Base-by-base conservation (phyloP, 208 protist species). In the Acanthamoeba lenticulata region DNA sequence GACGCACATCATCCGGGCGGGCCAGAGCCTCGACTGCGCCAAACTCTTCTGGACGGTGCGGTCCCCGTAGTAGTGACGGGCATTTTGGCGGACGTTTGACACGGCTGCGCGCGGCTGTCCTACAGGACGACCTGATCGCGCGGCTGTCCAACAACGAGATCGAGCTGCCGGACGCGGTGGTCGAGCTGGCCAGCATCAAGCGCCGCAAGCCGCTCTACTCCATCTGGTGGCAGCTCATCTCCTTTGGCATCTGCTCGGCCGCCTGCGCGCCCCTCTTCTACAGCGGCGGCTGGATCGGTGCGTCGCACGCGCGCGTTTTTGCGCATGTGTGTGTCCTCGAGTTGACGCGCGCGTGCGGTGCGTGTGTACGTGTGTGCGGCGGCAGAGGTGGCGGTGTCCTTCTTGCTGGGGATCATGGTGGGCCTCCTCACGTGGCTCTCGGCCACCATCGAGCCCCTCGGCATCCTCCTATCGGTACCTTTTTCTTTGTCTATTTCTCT, bases 1-100 rank as follows among this genome's bases (percentile, higher is more conserved):
- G 44, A 91, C 85, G 24, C 85, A 91, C 27, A 72, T 91, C 55
- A 38, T 91, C 2, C 29, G 85, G 2, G 21, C 85, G 55, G 6
- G 24, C 1, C 85, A 91, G 19, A 38, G 85, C n/a, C 85, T 91
- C 24, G 44, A 91, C 52, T 91, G 85, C 40, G 85, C 85, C 32
- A 91, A 91, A 38, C 85, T 91, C 13, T 72, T 74, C 40, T 91
- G 85, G 85, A 91, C 85, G 21, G 85, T 85, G 21, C 52, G 52
- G 11, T 27, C 52, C n/a, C n/a, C n/a, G n/a, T n/a, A n/a, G n/a
- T n/a, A n/a, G n/a, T n/a, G n/a, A n/a, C n/a, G n/a, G n/a, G n/a
- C n/a, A n/a, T n/a, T n/a, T n/a, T n/a, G n/a, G n/a, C n/a, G n/a
- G n/a, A n/a, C n/a, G n/a, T n/a, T n/a, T n/a, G n/a, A n/a, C n/a